Base-by-base conservation (phyloP, 2,329 filamentous ascomycete genomes). In the Colletotrichum plurivorum region DNA sequence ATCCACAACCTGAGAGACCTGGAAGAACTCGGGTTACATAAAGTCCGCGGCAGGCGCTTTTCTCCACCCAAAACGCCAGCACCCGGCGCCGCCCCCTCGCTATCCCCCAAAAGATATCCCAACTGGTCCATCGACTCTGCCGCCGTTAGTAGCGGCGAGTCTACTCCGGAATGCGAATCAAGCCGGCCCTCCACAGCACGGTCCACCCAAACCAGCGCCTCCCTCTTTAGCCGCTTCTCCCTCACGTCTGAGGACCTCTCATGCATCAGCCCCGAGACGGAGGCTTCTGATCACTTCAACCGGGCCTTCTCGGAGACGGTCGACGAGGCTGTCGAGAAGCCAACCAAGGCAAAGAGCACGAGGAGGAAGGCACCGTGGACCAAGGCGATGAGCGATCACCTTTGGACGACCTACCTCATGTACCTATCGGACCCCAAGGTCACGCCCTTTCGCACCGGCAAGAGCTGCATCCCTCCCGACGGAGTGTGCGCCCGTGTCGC, bases 341-440 rank as follows among this genome's bases (percentile, higher is more conserved):
- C 57, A 22, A 36, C 53, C 18, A 57, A 70, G 51, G 68, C 58
- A 9, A 71, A 70, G 51, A 71, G 73, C 25, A 81, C 80, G 63
- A 74, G 78, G 41, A 81, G 87, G 67, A 89, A 86, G 75, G 87
- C 87, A 1, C 85, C 84, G 0, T 92, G 90, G 90, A 91, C 89
- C 5, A 87, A 86, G 70, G 84, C 88, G 18, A 91, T 92, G 88
- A 89, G 84, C 78, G 82, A 87, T 13, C 90, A 92, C 73, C 78
- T 92, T 10, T 92, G 90, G 90, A 84, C 87, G 5, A 90, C 88
- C 1, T 92, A 91, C 75, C 80, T 87, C 67, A 80, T 90, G 60
- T 92, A 92, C 73, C 80, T 92, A 48, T 88, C 90, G 75, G 90
- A 92, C 73, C 89, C 90, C 53, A 89, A 88, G 56, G 89, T 92